Base-by-base conservation (phyloP, 169 alveolate species). In the Plasmodium falciparum region DNA sequence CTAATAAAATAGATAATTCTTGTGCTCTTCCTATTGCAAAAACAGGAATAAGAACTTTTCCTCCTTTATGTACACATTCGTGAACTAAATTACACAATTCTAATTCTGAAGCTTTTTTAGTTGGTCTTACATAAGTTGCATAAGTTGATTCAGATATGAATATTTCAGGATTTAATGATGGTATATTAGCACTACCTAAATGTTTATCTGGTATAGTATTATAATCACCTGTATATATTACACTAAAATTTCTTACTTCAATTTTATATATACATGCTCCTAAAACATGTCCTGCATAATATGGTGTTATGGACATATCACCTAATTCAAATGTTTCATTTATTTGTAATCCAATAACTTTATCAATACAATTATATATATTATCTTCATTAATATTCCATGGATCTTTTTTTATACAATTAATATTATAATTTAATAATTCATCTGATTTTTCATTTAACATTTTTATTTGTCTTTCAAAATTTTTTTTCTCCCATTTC, bases 21-120 rank as follows among this genome's bases (percentile, higher is more conserved):
- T 99, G 99, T 39, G 99, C 99, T 89, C 99, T 95, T 45, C 99
- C 99, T 9, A 99, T 94, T 11, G 99, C 99, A 94, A 99, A 99
- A 11, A 99, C 99, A 2, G 99, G 99, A 24, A 98, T 97, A 45
- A 99, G 95, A 22, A 97, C 99, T 94, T 99, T 98, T 5, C 99
- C 99, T 72, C 97, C 97, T 73, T 85, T 92, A 13, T 91, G 58
- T 6, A 96, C 94, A 50, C 96, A 90, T 67, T 95, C 97, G 29
- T 94, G 97, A 26, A 98, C 99, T 69, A 95, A 90, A 73, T 96
- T 97, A 39, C 99, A 95, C 59, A 98, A 97, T 74, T 97, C 99
- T 93, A 98, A 93, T 93, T 98, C 99, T 71, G 99, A 97, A n/a
- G 95, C 95, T 86, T 97, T 98, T 93, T 96, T 98, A 91, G 95